Base-by-base conservation (phyloP, 768 basidiomycete genomes). In the Suillus paluster region DNA sequence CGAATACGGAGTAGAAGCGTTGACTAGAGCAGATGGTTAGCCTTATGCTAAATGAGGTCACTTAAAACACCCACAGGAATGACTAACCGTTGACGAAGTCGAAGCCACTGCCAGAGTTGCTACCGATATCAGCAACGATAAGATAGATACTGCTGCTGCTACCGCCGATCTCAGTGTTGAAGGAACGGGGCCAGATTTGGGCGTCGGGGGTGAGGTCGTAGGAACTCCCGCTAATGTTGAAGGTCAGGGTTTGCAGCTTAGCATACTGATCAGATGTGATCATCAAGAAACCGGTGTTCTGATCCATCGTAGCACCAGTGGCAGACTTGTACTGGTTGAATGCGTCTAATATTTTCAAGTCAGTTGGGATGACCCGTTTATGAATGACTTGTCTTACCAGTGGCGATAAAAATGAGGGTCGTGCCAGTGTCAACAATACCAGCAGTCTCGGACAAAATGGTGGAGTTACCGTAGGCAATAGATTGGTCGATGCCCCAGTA, bases 1-100 rank as follows among this genome's bases (percentile, higher is more conserved):
- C 80, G 63, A 67, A 82, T 14, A 82, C 70, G 57, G 73, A 73
- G 63, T 82, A 83, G 72, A 72, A 83, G 30, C 83, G 78, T 65
- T 83, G 74, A 5, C 73, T 71, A 23, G 34, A 17, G 27, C 25
- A 61, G 33, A 21, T 42, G 6, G 9, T 34, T 19, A 50, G 33
- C 46, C 14, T 30, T 0, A 27, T 45, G 57, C 21, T 45, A 61
- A 19, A 17, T 64, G 65, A 71, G 54, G 45, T 64, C 60, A 33
- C 61, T 33, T n/a, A 11, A 27, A 25, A 56, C 33, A 60, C 68
- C 12, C 36, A 68, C 68, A 70, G 49, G 46, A 67, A 67, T 30
- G 65, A 10, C 21, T 66, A 72, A 10, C 70, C 69, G 17, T 70
- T 57, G 45, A 70, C 34, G 7, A 73, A 73, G 62, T 69, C 70